Conservation (phyloP, 768 basidiomycete genomes). For the Agaricus bisporus region DNA sequence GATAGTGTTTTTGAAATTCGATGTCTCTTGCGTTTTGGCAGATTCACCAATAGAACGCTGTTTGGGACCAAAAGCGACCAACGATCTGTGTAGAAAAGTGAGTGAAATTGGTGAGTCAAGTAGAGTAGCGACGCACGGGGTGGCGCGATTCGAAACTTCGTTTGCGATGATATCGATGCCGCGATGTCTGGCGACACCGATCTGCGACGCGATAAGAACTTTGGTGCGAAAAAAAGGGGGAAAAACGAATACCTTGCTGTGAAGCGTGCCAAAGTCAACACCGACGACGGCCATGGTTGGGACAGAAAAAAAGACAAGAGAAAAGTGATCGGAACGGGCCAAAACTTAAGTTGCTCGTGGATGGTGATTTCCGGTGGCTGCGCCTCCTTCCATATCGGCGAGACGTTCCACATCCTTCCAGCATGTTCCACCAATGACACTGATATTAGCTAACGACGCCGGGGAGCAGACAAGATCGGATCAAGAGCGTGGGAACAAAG, state of each 20-base stretch:
- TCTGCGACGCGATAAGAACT: constrained; percentile 37
- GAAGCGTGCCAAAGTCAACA: constrained; percentile 87
- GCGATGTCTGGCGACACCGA: constrained; percentile 91
- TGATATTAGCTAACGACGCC: background rate
- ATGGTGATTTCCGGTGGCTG: constrained; percentile 5
- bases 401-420: constrained; percentile 3
- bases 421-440: background rate
- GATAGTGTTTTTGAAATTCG: constrained; percentile 97
- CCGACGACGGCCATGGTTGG: constrained; percentile 83
- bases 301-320: background rate
- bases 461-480: background rate
- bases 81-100: constrained; percentile 50
- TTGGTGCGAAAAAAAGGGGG: background rate
- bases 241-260: constrained; percentile 62
- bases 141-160: constrained; percentile 95
- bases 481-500: background rate
- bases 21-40: constrained; percentile 96
- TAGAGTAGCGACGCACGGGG: constrained; percentile 61
- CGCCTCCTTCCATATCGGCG: constrained; percentile 1
- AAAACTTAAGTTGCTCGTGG: background rate
- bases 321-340: background rate
- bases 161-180: constrained; percentile 99
- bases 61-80: constrained; percentile 90
- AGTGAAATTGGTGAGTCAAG: constrained; percentile 52
- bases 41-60: constrained; percentile 90